phyloP scores from a whole-genome alignment of 148 eudicot species.

The Rhododendron mucronatum region DNA sequence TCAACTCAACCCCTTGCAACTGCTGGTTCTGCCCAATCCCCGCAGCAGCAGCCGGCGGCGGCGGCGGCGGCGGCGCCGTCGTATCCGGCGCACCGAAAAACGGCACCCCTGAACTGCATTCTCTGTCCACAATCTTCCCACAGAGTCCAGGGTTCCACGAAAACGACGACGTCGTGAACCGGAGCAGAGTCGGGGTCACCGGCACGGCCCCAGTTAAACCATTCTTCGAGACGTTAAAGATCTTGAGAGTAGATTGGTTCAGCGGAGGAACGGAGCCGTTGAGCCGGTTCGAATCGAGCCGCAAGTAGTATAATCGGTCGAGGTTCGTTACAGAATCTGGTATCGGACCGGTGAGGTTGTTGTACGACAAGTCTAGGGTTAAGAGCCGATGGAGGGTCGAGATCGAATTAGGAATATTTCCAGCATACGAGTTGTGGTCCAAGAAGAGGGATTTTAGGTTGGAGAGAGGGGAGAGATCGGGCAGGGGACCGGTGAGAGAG shows the following conservation, averaged over 20 bases:
- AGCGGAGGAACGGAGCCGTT: conserved; percentile 48
- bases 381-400: conserved; percentile 43
- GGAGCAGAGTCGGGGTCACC: conserved; percentile 33
- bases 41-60: conserved; percentile 7
- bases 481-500: conserved; percentile 67
- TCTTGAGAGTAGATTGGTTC: conserved; percentile 39
- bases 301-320: conserved; percentile 40
- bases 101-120: conserved; percentile 42
- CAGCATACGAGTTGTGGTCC: conserved; percentile 53
- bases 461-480: conserved; percentile 45
- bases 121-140: conserved; percentile 46
- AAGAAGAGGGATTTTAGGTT: conserved; percentile 62
- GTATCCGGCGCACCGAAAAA: conserved; percentile 29
- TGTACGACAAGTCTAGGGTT: conserved; percentile 50
- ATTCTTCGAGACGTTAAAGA: conserved; percentile 58
- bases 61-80: conserved; percentile 15
- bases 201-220: conserved; percentile 56
- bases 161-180: conserved; percentile 39
- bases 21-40: conserved; percentile 5
- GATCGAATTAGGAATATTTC: conserved; percentile 35
- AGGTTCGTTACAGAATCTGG: conserved; percentile 31
- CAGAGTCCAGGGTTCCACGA: conserved; percentile 53
- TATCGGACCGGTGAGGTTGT: conserved; percentile 48
- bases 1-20: conserved; percentile 25
- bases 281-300: conserved; percentile 59